Evolutionary conservation across 371 early-diverging fungal genomes (phyloP), one percentile per base, ranked within the genome.

Genomic region (Haplosporangium sp.): DNA sequence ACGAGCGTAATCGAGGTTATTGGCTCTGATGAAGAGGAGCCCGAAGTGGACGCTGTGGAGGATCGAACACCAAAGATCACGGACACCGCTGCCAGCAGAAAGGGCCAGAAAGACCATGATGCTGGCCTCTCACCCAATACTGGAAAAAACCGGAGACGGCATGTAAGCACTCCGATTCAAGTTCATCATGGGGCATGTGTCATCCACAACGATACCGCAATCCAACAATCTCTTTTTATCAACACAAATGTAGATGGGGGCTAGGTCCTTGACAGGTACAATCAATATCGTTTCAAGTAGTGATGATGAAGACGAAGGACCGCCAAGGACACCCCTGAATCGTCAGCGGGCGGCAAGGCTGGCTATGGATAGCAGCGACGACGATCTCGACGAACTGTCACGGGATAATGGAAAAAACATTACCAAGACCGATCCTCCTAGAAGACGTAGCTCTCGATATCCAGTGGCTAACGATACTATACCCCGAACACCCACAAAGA

Each of bases 401-500:
- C 54, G 55, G 43, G 67, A 64, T 14, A 54, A 29, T 8, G 63
- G 69, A 6, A 56, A 50, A 37, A 55, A 62, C 43, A 11, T 48
- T 9, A 16, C 63, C 13, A 67, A 36, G n/a, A 10, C 42, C 10
- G 51, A 55, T 37, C 23, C 47, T 23, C 23, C 23, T 13, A 57
- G 41, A 14, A 16, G 23, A 13, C 36, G 54, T 6, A n/a, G 23
- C 5, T 37, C 57, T 21, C 47, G 36, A 11, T 56, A 71, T 37
- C 68, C 77, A 5, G 47, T 63, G 21, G 56, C 72, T 7, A 48
- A 67, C 18, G 77, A 71, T 46, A 67, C 58, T 42, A 71, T 77
- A 18, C 68, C 77, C 11, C 46, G 45, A 50, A 29, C 54, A 8
- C 40, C 62, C 11, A 18, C 45, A n/a, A 47, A 5, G 0, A 50